Evolutionary conservation across 2,329 filamentous ascomycete genomes (phyloP), one percentile per base, ranked within the genome.

Genomic region (Diaporthe longicolla): DNA sequence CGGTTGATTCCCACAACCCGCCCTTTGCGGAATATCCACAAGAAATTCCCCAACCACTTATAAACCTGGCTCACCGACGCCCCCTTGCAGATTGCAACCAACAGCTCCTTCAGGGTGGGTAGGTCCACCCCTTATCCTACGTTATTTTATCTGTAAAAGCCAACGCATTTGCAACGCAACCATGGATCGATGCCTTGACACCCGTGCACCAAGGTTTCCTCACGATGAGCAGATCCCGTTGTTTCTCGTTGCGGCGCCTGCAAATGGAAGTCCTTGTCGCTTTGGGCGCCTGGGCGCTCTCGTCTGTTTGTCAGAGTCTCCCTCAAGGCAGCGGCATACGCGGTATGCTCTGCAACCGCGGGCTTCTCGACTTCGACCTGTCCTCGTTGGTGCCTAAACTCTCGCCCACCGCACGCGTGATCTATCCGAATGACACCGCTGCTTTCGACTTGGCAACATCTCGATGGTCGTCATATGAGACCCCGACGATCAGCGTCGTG

Each of bases 391-490:
- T 35, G 15, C 43, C 61, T 1, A 48, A 48, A 26, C 61, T 65
- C 61, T 65, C 61, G 61, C 26, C 61, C 3, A 24, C 43, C n/a
- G 61, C 61, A 24, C 48, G 43, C 43, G 61, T 65, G 76, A 65
- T 65, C 26, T 65, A 65, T 35, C 76, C n/a, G 82, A 79, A 17
- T 21, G 61, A 65, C 19, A 65, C 61, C 4, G 9, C 26, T 3
- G 61, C 61, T 35, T 89, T 86, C 63, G 74, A 77, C 4, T 48
- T 79, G 37, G 82, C 82, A 9, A 83, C 85, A 0, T 80, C 78
- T 2, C 82, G 87, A 1, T 89, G 87, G 87, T 89, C 87, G 0
- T 80, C 79, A 19, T 76, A 87, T 26, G 79, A 83, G 11, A 77
- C 81, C 0, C 88, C 88, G 4, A 82, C 76, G 0, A 81, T 86